Evolutionary conservation across 805 yeast species (phyloP).

Genomic region (Suhomyces canberraensis): DNA sequence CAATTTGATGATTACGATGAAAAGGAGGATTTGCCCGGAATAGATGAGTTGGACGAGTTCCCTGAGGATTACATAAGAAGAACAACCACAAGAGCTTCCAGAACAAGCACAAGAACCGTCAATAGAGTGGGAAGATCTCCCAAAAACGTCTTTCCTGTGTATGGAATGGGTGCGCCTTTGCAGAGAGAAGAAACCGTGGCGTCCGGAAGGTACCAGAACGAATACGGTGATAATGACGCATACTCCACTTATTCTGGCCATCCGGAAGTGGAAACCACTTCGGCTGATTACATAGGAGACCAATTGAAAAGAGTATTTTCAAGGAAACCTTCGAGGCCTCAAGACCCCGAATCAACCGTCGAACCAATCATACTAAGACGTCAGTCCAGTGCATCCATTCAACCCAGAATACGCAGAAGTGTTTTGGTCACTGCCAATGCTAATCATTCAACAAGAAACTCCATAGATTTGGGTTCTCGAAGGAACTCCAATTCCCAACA

Average conservation of each 20-base stretch:
- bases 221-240: slow-evolving; percentile 1
- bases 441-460: slow-evolving; percentile 4
- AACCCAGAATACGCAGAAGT: background rate
- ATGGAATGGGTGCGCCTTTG: slow-evolving; percentile 70
- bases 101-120: slow-evolving; percentile 1
- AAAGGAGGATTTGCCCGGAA: background rate
- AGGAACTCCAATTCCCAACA: background rate
- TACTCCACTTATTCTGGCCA: slow-evolving; percentile 3
- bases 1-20: slow-evolving; percentile 6
- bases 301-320: slow-evolving; percentile 16
- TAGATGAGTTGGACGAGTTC: background rate
- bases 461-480: background rate
- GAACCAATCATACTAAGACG: slow-evolving; percentile 1
- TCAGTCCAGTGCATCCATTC: slow-evolving; percentile 9
- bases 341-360: slow-evolving; percentile 9
- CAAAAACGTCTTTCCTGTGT: slow-evolving; percentile 74
- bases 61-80: background rate
- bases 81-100: slow-evolving; percentile 4
- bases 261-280: slow-evolving; percentile 7
- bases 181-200: slow-evolving; percentile 59
- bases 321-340: slow-evolving; percentile 5
- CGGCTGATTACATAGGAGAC: slow-evolving; percentile 23
- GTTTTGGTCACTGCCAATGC: slow-evolving; percentile 4
- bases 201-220: slow-evolving; percentile 10
- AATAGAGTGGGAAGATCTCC: slow-evolving; percentile 45